phyloP scores from a whole-genome alignment of 108 stramenopile genomes.

The Aurantiochytrium sp. region DNA sequence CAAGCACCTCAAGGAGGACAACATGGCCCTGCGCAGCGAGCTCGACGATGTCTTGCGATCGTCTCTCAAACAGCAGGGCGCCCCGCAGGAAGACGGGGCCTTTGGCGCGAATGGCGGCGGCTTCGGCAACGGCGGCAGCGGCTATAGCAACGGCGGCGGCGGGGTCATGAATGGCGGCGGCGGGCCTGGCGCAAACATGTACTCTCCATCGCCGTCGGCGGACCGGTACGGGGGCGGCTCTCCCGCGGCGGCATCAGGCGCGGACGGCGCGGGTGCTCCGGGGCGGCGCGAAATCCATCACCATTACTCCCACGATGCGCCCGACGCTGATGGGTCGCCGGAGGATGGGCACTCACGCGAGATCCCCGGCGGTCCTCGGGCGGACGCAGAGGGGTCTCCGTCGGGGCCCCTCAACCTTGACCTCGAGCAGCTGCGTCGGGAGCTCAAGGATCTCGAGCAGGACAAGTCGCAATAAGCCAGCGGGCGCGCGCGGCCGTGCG shows the following conservation, averaged over 20 bases:
- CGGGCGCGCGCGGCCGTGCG: too few species aligned
- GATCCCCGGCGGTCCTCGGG: too few species aligned
- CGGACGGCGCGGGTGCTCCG: background rate
- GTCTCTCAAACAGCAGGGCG: background rate
- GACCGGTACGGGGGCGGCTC: background rate
- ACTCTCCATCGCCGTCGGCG: background rate
- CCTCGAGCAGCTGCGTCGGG: background rate
- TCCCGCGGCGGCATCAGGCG: background rate
- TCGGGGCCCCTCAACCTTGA: background rate
- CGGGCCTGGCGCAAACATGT: background rate
- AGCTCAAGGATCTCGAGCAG: background rate
- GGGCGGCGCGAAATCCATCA: background rate
- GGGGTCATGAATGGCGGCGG: background rate
- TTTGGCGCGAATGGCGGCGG: too few species aligned
- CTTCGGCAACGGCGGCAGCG: too few species aligned
- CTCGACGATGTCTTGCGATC: constrained; percentile 17
- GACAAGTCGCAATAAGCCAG: background rate
- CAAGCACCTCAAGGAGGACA: constrained; percentile 30
- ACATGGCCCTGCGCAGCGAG: constrained; percentile 5
- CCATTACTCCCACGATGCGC: background rate
- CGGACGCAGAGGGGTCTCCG: too few species aligned
- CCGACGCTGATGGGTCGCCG: background rate
- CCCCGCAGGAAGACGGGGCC: background rate
- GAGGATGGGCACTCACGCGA: background rate
- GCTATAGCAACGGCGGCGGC: background rate